Base-by-base conservation (phyloP, 1,139 yeast genomes). In the Candida sanyaensis region DNA sequence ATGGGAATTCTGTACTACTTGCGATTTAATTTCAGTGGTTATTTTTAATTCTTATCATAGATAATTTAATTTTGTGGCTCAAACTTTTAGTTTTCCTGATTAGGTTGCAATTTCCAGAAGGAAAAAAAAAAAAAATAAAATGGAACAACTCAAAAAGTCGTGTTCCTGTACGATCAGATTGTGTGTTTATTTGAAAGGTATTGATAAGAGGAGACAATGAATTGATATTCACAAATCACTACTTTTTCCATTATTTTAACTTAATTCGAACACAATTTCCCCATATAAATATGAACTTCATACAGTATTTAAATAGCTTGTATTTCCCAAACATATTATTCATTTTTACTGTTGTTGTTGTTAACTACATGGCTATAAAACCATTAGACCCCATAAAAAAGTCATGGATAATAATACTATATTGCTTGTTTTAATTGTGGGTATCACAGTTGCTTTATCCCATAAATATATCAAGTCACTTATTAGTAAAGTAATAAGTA, bases 381-480 rank as follows among this genome's bases (percentile, higher is more conserved):
- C 21, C 21, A 17, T 17, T 2, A 17, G 3, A 17, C 21, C 21
- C 21, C 21, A 17, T 17, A 17, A 17, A 17, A n/a, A 17, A 17
- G 21, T 17, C 21, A 33, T 47, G 50, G 31, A 45, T 26, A 45
- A n/a, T n/a, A n/a, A 45, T 37, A 45, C 45, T 37, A 42, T 43
- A 3, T 44, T 48, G 12, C 24, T 47, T 11, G 40, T 48, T 5
- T 31, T 50, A 24, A 31, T 50, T 23, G 26, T 50, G 27, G 46
- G 50, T 10, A 41, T 41, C 5, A 40, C 53, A 5, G 6, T 50
- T 13, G 24, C 41, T 24, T 43, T 50, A 32, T 42, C 51, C 5
- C 43, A 45, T 24, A 50, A 43, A 41, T 45, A 43, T 29, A 37
- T 46, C 29, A 41, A 39, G 33, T 37, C 44, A 11, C 6, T 47